Base-by-base conservation (phyloP, 495 filamentous ascomycete genomes). In the Lasiosphaeris hirsuta region DNA sequence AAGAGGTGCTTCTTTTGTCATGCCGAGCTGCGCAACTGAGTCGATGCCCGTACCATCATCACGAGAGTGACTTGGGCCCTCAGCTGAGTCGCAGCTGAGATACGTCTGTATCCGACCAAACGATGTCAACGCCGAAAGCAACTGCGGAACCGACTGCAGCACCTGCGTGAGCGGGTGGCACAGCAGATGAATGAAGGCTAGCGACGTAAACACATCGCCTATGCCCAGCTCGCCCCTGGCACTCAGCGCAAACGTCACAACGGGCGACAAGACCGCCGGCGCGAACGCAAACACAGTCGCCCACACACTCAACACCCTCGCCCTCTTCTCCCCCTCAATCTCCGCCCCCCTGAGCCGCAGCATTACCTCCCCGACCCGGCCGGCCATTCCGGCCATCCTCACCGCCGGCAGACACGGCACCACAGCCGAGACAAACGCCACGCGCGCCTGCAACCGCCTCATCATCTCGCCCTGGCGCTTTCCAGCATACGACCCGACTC, bases 91-190 rank as follows among this genome's bases (percentile, higher is more conserved):
- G 15, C 74, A 73, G 11, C 75, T 65, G 7, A 86, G 23, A 43
- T 55, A 86, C 9, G 71, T 70, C 54, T 85, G 78, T 23, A 86
- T 82, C 2, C 84, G 72, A n/a, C 69, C 62, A 54, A 87, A 84
- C 36, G 79, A 83, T 2, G 80, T 81, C 5, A 82, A 61, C 4
- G 79, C 78, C 1, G 76, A 75, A n/a, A 75, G 64, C 36, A 84
- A 77, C 14, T 65, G 68, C 57, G 80, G 76, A 10, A 86, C 57
- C 2, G 77, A 72, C 71, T 79, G 79, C 19, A 86, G 77, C 30
- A 86, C 63, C 1, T 70, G 72, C 7, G 76, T 58, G 2, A 84
- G 65, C 3, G 84, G 84, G 10, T 80, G 74, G 2, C 80, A 73
- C 5, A 87, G 60, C 18, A 86, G 73, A 1, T 75, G 67, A 47